Conservation (phyloP, 2,329 filamentous ascomycete species). For the Beauveria sp. region DNA sequence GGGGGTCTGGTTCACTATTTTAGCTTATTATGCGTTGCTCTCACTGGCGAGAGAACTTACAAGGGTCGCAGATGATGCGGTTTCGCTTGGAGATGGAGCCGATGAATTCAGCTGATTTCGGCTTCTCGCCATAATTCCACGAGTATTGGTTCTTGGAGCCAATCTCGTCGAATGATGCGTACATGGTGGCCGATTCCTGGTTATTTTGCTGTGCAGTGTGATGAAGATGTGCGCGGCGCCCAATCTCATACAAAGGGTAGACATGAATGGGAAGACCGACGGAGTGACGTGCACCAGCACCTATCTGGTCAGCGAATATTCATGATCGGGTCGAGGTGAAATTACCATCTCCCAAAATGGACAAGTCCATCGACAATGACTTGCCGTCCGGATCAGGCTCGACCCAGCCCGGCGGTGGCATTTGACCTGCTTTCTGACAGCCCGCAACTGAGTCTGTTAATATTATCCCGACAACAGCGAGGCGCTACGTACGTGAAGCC, state of each 20-base stretch:
- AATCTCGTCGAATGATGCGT: slow-evolving; percentile 52
- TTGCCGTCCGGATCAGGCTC: slow-evolving; percentile 36
- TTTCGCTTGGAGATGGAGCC: slow-evolving; percentile 47
- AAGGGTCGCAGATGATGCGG: slow-evolving; percentile 61
- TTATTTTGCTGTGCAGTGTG: slow-evolving; percentile 51
- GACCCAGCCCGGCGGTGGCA: slow-evolving; percentile 54
- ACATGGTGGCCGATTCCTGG: slow-evolving; percentile 50
- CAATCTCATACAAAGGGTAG: slow-evolving; percentile 61
- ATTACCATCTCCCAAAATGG: slow-evolving; percentile 28
- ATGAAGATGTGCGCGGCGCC: slow-evolving; percentile 45
- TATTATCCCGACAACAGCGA: not conserved
- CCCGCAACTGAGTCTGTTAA: slow-evolving; percentile 20
- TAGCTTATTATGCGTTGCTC: not conserved
- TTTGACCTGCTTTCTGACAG: slow-evolving; percentile 23
- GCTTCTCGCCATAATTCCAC: slow-evolving; percentile 46
- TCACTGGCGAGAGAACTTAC: slow-evolving; percentile 31
- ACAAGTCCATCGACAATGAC: slow-evolving; percentile 40
- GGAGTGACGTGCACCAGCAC: slow-evolving; percentile 46
- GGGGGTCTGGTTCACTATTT: slow-evolving; percentile 40
- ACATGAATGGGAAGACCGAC: slow-evolving; percentile 59
- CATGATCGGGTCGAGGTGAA: not conserved
- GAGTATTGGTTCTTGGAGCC: slow-evolving; percentile 44
- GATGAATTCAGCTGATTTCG: slow-evolving; percentile 42
- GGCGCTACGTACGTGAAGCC: slow-evolving; percentile 38
- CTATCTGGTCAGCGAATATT: slow-evolving; percentile 25